Evolutionary conservation across 768 basidiomycete species (phyloP), one percentile per base, ranked within the genome.

Genomic region (Rhodotorula babjevae): DNA sequence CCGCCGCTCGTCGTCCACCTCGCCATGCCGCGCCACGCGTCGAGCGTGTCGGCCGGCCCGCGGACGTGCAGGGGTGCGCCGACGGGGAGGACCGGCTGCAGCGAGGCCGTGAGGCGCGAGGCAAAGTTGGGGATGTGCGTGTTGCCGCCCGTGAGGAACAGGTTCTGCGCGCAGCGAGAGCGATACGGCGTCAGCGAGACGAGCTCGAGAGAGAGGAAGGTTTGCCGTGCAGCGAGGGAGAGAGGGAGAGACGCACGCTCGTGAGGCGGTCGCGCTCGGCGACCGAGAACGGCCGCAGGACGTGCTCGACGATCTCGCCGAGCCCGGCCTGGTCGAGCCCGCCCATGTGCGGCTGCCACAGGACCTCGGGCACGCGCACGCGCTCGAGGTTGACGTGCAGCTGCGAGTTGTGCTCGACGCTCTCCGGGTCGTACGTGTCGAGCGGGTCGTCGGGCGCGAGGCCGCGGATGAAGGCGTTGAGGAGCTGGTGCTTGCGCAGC

Each of bases 11-110:
- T 86, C 86, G 80, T 78, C 81, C 84, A 85, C 62, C 84, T 84
- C 23, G 91, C 90, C 92, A 99, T 94, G 14, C 96, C 96, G 55
- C 86, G 84, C 94, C 94, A 99, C 25, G 93, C 89, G 77, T 95
- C 92, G 71, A 87, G 75, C 21, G 82, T 73, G 79, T 96, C 87
- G 4, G 78, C 57, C 19, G 75, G 56, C 2, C 84, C 82, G 47
- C 82, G 80, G 56, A 93, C 85, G 58, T 84, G 80, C 31, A 99
- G 84, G 11, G 86, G 84, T 82, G 90, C 89, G 68, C 89, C 89
- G 23, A 92, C 90, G 0, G 92, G 91, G 16, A 98, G 84, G 63
- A 94, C 86, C 4, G 93, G 91, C 27, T 89, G 87, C n/a, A 99
- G 82, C 29, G 87, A 85, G 40, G 85, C 83, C n/a, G 87, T 84